These are phyloP conservation scores for Lepidium africanum DNA, from an alignment of 345 rosid genomes.

Conservation along the genomic window DNA sequence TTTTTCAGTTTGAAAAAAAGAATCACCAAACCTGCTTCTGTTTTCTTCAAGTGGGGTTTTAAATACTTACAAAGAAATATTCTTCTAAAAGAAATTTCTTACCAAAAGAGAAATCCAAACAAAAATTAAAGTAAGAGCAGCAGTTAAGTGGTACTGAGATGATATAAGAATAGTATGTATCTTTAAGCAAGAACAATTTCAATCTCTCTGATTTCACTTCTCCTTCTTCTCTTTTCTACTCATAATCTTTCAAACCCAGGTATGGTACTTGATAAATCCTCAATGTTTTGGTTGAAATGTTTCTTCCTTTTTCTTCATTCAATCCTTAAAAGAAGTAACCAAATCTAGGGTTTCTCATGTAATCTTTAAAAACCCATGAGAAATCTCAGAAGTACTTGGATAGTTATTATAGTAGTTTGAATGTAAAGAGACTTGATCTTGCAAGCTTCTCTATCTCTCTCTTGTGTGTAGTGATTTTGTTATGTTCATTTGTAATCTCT, in stretches of 20 bases:
- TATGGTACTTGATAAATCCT: not conserved
- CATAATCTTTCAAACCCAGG: constrained; percentile 3
- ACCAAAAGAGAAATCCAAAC: constrained; percentile 18
- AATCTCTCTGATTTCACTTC: constrained; percentile 13
- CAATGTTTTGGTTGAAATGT: not conserved
- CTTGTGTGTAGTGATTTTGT: not conserved
- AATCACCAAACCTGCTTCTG: constrained; percentile 30
- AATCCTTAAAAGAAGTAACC: not conserved
- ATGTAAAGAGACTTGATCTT: not conserved
- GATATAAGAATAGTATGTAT: constrained; percentile 24
- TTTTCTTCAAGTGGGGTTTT: constrained; percentile 36
- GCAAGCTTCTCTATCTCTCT: not conserved
- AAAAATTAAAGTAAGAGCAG: constrained; percentile 24
- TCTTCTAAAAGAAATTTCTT: constrained; percentile 8
- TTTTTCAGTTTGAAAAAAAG: constrained; percentile 24
- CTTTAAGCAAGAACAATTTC: constrained; percentile 2
- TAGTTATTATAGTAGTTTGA: too few relatives aligned
- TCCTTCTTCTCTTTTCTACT: not conserved
- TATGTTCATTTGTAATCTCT: not conserved
- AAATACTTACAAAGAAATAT: constrained; percentile 20
- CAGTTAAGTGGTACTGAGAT: constrained; percentile 32
- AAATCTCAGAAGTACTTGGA: too few relatives aligned
- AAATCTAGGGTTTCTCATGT: not conserved
- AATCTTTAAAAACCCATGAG: not conserved
- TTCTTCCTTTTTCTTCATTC: not conserved